Conservation (phyloP, 2,329 filamentous ascomycete species). For the Chrysoporthe austroafricana region DNA sequence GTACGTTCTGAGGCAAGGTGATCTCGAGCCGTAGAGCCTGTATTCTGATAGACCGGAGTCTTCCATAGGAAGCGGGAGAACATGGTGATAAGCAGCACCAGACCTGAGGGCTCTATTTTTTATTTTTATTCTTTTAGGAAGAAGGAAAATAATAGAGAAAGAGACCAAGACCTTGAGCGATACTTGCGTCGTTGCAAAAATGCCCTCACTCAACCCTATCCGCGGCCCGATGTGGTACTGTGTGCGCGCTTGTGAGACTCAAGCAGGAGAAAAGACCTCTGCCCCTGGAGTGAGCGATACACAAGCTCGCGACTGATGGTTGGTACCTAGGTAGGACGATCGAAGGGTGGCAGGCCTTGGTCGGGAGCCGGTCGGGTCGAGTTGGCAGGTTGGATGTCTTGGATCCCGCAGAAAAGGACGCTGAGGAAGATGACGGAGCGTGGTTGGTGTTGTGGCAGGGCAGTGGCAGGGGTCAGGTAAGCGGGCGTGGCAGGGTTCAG, state of each 20-base stretch:
- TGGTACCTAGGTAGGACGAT: not conserved
- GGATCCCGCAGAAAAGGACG: not conserved
- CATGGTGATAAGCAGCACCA: conserved; percentile 7
- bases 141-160: not conserved
- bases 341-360: not conserved
- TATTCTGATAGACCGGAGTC: conserved; percentile 45
- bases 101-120: not conserved
- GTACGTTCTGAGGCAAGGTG: conserved; percentile 59
- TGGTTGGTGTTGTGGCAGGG: not conserved
- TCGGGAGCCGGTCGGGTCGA: not conserved
- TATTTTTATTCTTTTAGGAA: not conserved
- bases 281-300: not conserved
- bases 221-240: not conserved
- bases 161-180: not conserved
- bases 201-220: not conserved
- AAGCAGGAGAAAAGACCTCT: conserved; percentile 1
- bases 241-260: not conserved
- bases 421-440: not conserved
- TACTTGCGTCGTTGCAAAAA: not conserved
- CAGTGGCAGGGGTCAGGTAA: too few relatives aligned
- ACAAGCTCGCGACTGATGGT: conserved; percentile 1
- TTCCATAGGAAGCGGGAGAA: conserved; percentile 27
- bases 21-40: conserved; percentile 53
- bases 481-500: not conserved
- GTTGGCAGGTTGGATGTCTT: not conserved